phyloP scores from a whole-genome alignment of 495 filamentous ascomycete genomes.

The Delitschia confertaspora region DNA sequence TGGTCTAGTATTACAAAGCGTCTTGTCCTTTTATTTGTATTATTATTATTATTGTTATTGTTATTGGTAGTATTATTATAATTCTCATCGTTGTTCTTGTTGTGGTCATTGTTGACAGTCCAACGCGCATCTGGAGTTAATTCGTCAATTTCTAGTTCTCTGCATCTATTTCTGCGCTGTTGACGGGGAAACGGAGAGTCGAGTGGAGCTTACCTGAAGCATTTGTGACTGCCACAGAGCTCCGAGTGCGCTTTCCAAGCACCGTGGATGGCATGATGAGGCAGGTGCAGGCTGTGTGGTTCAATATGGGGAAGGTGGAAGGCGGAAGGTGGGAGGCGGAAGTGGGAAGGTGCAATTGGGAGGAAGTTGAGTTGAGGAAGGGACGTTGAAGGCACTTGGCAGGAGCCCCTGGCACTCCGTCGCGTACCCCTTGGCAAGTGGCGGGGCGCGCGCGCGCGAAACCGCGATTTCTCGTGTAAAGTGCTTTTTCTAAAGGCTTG shows the following conservation, averaged over 20 bases:
- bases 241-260: slow-evolving; percentile 65
- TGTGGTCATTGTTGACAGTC: too few species aligned
- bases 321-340: slow-evolving; percentile 3
- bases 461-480: slow-evolving; percentile 20
- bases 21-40: slow-evolving; percentile 56
- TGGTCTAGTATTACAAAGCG: slow-evolving; percentile 38
- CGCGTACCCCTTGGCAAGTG: too few species aligned
- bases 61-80: too few species aligned
- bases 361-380: slow-evolving; percentile 5
- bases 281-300: slow-evolving; percentile 5
- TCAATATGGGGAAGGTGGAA: background rate
- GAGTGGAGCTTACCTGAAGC: slow-evolving; percentile 47
- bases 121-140: slow-evolving; percentile 18
- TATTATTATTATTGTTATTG: slow-evolving; percentile 6
- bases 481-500: slow-evolving; percentile 10
- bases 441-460: too few species aligned
- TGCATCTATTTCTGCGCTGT: too few species aligned
- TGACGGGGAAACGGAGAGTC: slow-evolving; percentile 16
- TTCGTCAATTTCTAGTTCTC: too few species aligned
- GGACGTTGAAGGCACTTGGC: slow-evolving; percentile 3
- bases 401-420: too few species aligned
- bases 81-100: too few species aligned
- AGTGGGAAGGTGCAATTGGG: slow-evolving; percentile 16
- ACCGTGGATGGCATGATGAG: slow-evolving; percentile 54
- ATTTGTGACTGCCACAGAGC: slow-evolving; percentile 33